phyloP scores from a whole-genome alignment of 2,329 filamentous ascomycete genomes.

The Achaetomium macrosporum region DNA sequence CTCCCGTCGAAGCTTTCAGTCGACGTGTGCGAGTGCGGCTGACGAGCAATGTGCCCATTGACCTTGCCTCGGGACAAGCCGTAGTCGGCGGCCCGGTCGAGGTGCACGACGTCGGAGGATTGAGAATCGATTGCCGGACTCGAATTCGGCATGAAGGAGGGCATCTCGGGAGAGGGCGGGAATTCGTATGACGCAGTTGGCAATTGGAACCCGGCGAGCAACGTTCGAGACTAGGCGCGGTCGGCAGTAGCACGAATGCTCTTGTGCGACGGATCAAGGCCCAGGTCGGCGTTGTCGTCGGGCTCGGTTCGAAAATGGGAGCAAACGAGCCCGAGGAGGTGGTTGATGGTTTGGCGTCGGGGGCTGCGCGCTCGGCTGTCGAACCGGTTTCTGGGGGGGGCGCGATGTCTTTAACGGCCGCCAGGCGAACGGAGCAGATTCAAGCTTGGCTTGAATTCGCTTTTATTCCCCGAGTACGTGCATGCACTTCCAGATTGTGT shows the following conservation, averaged over 20 bases:
- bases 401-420: too few relatives aligned
- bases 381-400: too few relatives aligned
- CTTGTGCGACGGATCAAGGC: neutral
- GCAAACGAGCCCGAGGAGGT: neutral
- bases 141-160: constrained; percentile 48
- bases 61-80: constrained; percentile 29
- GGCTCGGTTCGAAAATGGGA: neutral
- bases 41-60: constrained; percentile 30
- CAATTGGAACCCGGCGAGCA: constrained; percentile 13
- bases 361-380: neutral
- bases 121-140: constrained; percentile 38
- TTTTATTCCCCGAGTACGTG: too few relatives aligned
- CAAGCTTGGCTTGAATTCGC: too few relatives aligned
- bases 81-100: constrained; percentile 36
- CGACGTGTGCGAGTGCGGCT: constrained; percentile 38
- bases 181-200: constrained; percentile 1
- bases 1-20: constrained; percentile 51
- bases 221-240: constrained; percentile 14
- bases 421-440: too few relatives aligned
- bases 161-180: constrained; percentile 37
- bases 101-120: constrained; percentile 39
- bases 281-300: neutral
- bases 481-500: too few relatives aligned
- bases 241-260: constrained; percentile 20
- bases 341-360: constrained; percentile 6